Conservation (phyloP, 2,329 filamentous ascomycete genomes). For the Samsoniella hepiali region DNA sequence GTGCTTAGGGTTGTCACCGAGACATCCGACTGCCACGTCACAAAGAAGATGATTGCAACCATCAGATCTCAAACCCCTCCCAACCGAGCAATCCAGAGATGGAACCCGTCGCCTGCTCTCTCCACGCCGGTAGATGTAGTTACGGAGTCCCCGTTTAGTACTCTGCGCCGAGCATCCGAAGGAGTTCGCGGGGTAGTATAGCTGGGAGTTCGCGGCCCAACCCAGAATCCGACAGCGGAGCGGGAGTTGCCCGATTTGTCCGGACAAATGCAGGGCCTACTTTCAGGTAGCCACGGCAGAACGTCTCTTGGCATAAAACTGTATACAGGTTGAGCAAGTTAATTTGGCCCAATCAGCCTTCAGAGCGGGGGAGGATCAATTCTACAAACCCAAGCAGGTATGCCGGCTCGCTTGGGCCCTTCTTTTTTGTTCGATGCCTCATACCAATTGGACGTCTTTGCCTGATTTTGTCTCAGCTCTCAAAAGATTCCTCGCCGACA, state of each 20-base stretch:
- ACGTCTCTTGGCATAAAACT: too few relatives aligned
- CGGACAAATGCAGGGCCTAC: background rate
- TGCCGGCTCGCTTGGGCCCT: too few relatives aligned
- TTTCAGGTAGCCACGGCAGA: too few relatives aligned
- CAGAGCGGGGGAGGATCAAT: too few relatives aligned
- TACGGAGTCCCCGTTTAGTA: background rate
- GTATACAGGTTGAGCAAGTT: too few relatives aligned
- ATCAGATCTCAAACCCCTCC: background rate
- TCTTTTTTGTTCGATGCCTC: too few relatives aligned
- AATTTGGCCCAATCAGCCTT: too few relatives aligned
- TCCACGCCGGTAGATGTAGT: background rate
- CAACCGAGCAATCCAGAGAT: background rate
- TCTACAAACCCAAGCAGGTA: too few relatives aligned
- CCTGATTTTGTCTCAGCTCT: too few relatives aligned
- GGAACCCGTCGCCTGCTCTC: background rate
- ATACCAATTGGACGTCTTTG: too few relatives aligned
- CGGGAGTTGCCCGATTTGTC: background rate
- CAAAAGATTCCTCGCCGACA: too few relatives aligned
- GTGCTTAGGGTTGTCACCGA: background rate
- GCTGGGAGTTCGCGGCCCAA: background rate
- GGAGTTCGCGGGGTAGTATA: background rate
- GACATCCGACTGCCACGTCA: background rate
- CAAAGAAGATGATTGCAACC: background rate
- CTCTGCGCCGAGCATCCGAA: background rate
- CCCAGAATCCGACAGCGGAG: background rate